A percentile compares a stretch with the other conserved stretches of the same genome.
These are phyloP conservation scores for Globisporangium iwayamae DNA, from an alignment of 352 stramenopile species.

Conservation along the genomic window DNA sequence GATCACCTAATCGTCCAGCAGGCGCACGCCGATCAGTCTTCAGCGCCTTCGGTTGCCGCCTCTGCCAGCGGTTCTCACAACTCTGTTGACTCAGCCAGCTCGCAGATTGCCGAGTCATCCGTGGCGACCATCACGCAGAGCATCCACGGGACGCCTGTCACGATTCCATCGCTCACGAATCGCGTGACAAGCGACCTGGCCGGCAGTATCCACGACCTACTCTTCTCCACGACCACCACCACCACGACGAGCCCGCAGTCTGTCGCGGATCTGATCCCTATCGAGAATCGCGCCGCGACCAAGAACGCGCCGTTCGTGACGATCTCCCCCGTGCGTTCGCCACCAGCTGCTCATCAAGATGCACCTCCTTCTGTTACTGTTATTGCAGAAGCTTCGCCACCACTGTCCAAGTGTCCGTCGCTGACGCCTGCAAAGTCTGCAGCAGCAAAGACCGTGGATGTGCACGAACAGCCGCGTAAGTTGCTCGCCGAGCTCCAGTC, in stretches of 20 bases:
- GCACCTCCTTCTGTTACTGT: not conserved
- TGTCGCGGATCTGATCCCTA: conserved; percentile 33
- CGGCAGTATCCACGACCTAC: conserved; percentile 59
- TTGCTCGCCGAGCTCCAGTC: conserved; percentile 17
- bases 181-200: conserved; percentile 34
- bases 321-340: conserved; percentile 8
- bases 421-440: conserved; percentile 6
- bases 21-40: conserved; percentile 17
- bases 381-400: not conserved
- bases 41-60: not conserved
- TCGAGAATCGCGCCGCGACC: conserved; percentile 10
- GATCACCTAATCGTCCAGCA: conserved; percentile 38
- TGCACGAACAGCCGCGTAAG: conserved; percentile 11
- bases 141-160: conserved; percentile 49
- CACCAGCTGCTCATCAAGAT: not conserved
- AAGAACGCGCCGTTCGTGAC: conserved; percentile 7
- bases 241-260: conserved; percentile 70
- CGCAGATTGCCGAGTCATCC: not conserved
- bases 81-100: conserved; percentile 1
- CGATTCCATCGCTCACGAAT: conserved; percentile 39
- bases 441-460: not conserved
- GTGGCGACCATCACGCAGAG: conserved; percentile 29
- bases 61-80: conserved; percentile 10
- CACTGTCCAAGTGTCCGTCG: conserved; percentile 9
- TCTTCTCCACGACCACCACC: conserved; percentile 31